Conservation (phyloP, 2,329 filamentous ascomycete genomes). For the Exophiala sideris region DNA sequence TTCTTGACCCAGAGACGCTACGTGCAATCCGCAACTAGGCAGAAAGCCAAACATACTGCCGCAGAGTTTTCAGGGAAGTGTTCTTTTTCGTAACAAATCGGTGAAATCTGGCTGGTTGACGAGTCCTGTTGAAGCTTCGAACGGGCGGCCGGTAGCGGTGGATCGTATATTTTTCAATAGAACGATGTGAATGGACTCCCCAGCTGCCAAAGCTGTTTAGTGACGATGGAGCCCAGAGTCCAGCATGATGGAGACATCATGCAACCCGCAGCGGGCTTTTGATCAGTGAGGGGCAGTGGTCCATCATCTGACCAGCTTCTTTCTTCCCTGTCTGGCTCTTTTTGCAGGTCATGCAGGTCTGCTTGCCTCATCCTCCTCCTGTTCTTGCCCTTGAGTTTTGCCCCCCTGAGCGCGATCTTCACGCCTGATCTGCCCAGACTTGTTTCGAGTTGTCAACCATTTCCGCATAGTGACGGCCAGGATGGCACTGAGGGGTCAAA, state of each 20-base stretch:
- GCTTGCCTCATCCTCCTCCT: slow-evolving; percentile 1
- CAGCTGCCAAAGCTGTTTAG: slow-evolving; percentile 3
- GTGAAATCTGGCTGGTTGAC: slow-evolving; percentile 11
- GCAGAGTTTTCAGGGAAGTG: neutral
- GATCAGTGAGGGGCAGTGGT: slow-evolving; percentile 8
- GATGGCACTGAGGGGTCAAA: too few species aligned
- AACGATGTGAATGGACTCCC: slow-evolving; percentile 10
- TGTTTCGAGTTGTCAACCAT: too few species aligned
- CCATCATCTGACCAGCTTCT: slow-evolving; percentile 23
- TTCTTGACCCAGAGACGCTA: slow-evolving; percentile 1
- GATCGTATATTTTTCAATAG: slow-evolving; percentile 9
- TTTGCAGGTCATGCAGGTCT: slow-evolving; percentile 5
- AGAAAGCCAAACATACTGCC: neutral
- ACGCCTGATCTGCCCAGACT: neutral
- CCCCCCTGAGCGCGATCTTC: neutral
- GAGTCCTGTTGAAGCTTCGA: slow-evolving; percentile 1
- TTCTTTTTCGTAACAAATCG: slow-evolving; percentile 7
- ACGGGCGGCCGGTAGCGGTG: slow-evolving; percentile 9
- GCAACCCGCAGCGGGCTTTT: slow-evolving; percentile 12
- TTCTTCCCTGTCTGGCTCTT: slow-evolving; percentile 3
- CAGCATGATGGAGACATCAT: slow-evolving; percentile 14
- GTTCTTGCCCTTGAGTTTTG: neutral
- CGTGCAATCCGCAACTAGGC: slow-evolving; percentile 1
- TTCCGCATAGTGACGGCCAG: too few species aligned
- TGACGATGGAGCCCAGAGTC: slow-evolving; percentile 10